Evolutionary conservation across 805 yeast species (phyloP).

Genomic region (Scheffersomyces spartinae): DNA sequence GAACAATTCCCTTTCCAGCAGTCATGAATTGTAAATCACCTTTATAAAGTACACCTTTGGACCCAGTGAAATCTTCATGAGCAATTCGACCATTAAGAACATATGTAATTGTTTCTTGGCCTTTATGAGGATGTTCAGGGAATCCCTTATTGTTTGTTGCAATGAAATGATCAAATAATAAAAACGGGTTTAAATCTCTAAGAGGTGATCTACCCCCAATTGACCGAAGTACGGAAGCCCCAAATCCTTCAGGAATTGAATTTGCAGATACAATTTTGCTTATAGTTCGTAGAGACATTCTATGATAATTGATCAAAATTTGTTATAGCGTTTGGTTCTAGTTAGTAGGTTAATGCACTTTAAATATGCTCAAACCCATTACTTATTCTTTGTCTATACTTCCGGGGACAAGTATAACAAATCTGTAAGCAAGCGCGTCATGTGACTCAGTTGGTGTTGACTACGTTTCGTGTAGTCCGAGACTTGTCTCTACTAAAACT

Average conservation of each 20-base stretch:
- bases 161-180: constrained; percentile 10
- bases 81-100: constrained; percentile 25
- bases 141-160: constrained; percentile 11
- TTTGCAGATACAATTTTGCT: too few species aligned
- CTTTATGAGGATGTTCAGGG: constrained; percentile 30
- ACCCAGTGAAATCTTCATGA: constrained; percentile 19
- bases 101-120: constrained; percentile 27
- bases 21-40: constrained; percentile 17
- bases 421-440: too few species aligned
- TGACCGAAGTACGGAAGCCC: constrained; percentile 77
- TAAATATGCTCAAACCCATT: too few species aligned
- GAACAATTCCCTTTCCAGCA: constrained; percentile 15
- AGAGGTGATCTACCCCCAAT: constrained; percentile 35
- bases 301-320: too few species aligned
- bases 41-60: constrained; percentile 12
- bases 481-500: too few species aligned
- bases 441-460: too few species aligned
- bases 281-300: too few species aligned
- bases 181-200: constrained; percentile 5
- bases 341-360: too few species aligned
- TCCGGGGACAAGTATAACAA: too few species aligned
- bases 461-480: too few species aligned
- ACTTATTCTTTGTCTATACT: too few species aligned
- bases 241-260: constrained; percentile 86
- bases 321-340: too few species aligned